Base-by-base conservation (phyloP, 192 early-diverging fungal species). In the Coemansia sp. region DNA sequence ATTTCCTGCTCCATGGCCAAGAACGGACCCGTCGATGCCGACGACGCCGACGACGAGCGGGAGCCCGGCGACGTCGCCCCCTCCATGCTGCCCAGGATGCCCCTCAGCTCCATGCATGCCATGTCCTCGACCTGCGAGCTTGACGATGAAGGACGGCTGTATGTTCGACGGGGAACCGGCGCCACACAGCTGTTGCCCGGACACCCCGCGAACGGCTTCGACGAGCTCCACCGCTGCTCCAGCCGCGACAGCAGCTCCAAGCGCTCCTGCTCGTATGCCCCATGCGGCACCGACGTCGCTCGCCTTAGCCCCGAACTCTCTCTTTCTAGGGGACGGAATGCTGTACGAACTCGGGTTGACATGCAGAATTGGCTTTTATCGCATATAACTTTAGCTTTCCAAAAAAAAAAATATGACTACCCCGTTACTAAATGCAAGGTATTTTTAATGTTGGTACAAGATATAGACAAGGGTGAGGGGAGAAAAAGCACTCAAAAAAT, bases 291-390 rank as follows among this genome's bases (percentile, higher is more conserved):
- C 11, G 64, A 53, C 17, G 64, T 67, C 40, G 71, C 66, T 43
- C 71, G 71, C n/a, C 71, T 40, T 42, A 62, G 30, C 15, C 41
- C 53, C 6, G 55, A 40, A 3, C 44, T 21, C 40, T 47, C 67
- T 20, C 60, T 67, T 42, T 75, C 71, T 48, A 75, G 71, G n/a
- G 71, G 71, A 41, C 71, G 71, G 61, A 75, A 75, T 23, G 71
- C 71, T 44, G 71, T 75, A 40, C 64, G 71, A 8, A 75, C 71
- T 57, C 71, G 40, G 49, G 69, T 16, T 21, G 65, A 64, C 71
- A 75, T 75, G 30, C 15, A 37, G 15, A 15, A 26, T 4, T n/a
- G n/a, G n/a, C n/a, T n/a, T n/a, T n/a, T 26, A 26, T 26, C 23
- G 23, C 23, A 26, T 26, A 26, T 26, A 26, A 3, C 23, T 26